These are phyloP conservation scores for Biscutella auriculata DNA, from an alignment of 441 rosid genomes.

Conservation along the genomic window DNA sequence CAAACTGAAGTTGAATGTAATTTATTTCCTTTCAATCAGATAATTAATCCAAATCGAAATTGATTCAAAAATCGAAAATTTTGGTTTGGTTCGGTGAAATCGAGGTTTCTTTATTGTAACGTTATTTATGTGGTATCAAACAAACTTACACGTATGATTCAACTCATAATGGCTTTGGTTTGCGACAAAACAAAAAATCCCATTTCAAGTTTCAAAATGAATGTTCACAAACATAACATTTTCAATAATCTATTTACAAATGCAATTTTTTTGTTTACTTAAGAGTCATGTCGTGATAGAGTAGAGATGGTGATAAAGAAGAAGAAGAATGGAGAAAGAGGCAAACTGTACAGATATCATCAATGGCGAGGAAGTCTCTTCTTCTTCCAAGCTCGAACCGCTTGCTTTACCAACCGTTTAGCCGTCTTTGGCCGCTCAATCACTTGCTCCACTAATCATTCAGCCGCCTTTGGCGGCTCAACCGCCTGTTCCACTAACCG, in stretches of 20 bases:
- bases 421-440: slow-evolving; percentile 63
- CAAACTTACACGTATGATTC: not conserved
- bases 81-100: too few species aligned
- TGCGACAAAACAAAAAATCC: not conserved
- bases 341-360: slow-evolving; percentile 84
- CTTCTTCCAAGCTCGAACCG: slow-evolving; percentile 55
- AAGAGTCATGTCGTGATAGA: slow-evolving; percentile 1
- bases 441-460: too few species aligned
- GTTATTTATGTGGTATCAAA: too few species aligned
- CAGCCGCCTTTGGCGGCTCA: too few species aligned
- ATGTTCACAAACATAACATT: not conserved
- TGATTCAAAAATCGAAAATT: too few species aligned
- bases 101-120: too few species aligned
- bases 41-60: too few species aligned
- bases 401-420: slow-evolving; percentile 50
- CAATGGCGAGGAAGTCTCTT: slow-evolving; percentile 75
- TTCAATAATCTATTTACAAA: slow-evolving; percentile 14
- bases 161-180: not conserved
- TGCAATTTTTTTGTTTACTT: not conserved
- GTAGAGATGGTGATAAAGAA: not conserved
- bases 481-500: too few species aligned
- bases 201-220: not conserved
- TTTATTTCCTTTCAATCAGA: too few species aligned
- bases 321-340: slow-evolving; percentile 59
- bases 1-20: too few species aligned